Conservation (phyloP, 345 rosid species). For the Raphanus raphanistrum region DNA sequence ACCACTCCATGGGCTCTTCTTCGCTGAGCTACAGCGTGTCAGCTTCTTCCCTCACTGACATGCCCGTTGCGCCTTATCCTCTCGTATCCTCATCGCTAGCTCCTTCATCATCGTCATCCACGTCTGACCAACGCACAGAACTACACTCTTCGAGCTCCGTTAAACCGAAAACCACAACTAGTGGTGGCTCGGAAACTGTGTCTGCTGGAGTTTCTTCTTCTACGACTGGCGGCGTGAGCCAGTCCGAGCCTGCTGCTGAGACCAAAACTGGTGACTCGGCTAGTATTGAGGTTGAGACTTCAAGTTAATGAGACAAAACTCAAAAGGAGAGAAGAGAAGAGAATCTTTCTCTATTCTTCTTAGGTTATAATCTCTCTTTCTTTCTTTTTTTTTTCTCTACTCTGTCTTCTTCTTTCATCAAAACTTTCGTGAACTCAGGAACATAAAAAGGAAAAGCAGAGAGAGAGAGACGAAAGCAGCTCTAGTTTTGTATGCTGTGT, state of each 20-base stretch:
- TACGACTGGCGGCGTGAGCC: slow-evolving; percentile 15
- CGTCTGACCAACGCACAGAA: slow-evolving; percentile 46
- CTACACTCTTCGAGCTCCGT: slow-evolving; percentile 48
- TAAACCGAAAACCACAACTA: slow-evolving; percentile 41
- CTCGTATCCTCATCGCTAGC: slow-evolving; percentile 65
- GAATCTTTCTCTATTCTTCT: slow-evolving; percentile 24
- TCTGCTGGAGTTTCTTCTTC: slow-evolving; percentile 51
- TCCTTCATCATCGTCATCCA: slow-evolving; percentile 67
- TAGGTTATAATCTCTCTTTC: slow-evolving; percentile 6
- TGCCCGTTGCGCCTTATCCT: slow-evolving; percentile 74
- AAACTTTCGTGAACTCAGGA: slow-evolving; percentile 32
- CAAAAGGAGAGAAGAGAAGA: slow-evolving; percentile 16
- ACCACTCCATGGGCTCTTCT: slow-evolving; percentile 61
- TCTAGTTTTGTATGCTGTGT: slow-evolving; percentile 27
- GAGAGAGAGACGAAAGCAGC: slow-evolving; percentile 21
- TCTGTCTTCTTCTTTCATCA: slow-evolving; percentile 11
- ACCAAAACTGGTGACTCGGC: slow-evolving; percentile 16
- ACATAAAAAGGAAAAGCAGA: slow-evolving; percentile 22
- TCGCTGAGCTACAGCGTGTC: slow-evolving; percentile 66
- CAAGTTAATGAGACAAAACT: slow-evolving; percentile 27
- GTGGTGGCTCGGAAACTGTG: slow-evolving; percentile 25
- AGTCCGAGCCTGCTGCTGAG: slow-evolving; percentile 27
- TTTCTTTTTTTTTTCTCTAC: not conserved
- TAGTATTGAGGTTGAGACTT: slow-evolving; percentile 17
- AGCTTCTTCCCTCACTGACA: slow-evolving; percentile 75